Conservation (phyloP, 768 basidiomycete species). For the Trametopsis cervina region DNA sequence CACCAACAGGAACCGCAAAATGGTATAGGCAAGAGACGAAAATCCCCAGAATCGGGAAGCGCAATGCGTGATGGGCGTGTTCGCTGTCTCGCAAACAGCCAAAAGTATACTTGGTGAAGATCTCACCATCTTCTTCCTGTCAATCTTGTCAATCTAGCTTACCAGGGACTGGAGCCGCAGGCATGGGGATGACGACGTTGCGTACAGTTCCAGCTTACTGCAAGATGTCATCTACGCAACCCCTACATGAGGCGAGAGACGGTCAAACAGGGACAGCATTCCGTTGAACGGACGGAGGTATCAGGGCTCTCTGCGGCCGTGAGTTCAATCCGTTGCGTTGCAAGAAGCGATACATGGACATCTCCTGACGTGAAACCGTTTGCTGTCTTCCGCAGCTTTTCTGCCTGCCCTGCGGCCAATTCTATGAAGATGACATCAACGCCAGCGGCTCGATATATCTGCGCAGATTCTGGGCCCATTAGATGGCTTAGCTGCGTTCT, state of each 20-base stretch:
- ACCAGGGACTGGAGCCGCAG: too few relatives aligned
- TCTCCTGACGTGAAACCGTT: too few relatives aligned
- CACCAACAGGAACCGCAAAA: too few relatives aligned
- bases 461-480: too few relatives aligned
- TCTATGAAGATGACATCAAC: too few relatives aligned
- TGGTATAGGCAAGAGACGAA: not conserved
- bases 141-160: not conserved
- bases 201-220: not conserved
- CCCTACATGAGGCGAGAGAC: not conserved
- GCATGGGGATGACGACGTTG: not conserved
- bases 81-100: not conserved
- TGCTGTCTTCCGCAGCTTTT: too few relatives aligned
- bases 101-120: not conserved
- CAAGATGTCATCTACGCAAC: not conserved
- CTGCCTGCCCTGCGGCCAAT: too few relatives aligned
- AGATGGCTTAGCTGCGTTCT: too few relatives aligned
- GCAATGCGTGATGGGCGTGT: constrained; percentile 2
- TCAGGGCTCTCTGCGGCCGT: too few relatives aligned
- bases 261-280: not conserved
- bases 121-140: not conserved
- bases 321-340: not conserved
- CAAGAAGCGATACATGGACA: too few relatives aligned
- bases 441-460: too few relatives aligned
- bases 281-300: not conserved
- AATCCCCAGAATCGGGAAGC: not conserved